Base-by-base conservation (phyloP, 2,329 filamentous ascomycete genomes). In the Triangularia setosa region DNA sequence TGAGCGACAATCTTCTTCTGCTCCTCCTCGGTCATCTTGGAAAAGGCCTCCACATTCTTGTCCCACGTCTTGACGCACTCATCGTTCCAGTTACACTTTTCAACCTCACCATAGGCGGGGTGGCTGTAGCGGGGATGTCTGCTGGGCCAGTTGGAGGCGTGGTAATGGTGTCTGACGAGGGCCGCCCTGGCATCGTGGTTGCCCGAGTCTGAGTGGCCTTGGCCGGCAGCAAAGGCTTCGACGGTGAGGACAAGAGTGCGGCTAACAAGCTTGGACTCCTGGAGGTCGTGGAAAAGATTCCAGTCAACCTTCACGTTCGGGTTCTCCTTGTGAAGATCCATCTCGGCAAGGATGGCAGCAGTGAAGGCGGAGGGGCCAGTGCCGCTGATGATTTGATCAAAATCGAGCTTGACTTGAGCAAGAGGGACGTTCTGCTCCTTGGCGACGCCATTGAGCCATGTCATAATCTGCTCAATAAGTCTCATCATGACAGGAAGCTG, bases 341-440 rank as follows among this genome's bases (percentile, higher is more conserved):
- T 90, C 68, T 90, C 84, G 35, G 81, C 80, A 18, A 91, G 75
- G 8, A 91, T 82, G 0, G 87, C 88, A 11, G 78, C 76, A 1
- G 88, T 91, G 68, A 91, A 91, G 5, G 88, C 88, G 0, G 87
- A 90, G 0, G 89, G 89, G 0, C 88, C 89, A 1, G 89, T 91
- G n/a, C 88, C 87, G 60, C 82, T 87, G 70, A 91, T 89, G 65
- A 91, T 87, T 69, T 90, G 86, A 71, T 91, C 87, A 70, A 91
- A 91, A 71, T 90, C 86, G 12, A 91, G 81, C 63, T 84, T 72
- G n/a, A 91, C 82, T 1, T 90, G 79, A 1, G 81, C 78, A 21
- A 91, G 81, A 0, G 84, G 74, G 3, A 85, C 83, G 2, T 80
- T 80, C 71, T 91, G 88, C 65, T 85, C 74, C 58, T 77, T 76